A percentile compares a stretch with the other conserved stretches of the same genome.
Evolutionary conservation across 257 asterid species (phyloP).

Genomic region (Verbascum thapsus): DNA sequence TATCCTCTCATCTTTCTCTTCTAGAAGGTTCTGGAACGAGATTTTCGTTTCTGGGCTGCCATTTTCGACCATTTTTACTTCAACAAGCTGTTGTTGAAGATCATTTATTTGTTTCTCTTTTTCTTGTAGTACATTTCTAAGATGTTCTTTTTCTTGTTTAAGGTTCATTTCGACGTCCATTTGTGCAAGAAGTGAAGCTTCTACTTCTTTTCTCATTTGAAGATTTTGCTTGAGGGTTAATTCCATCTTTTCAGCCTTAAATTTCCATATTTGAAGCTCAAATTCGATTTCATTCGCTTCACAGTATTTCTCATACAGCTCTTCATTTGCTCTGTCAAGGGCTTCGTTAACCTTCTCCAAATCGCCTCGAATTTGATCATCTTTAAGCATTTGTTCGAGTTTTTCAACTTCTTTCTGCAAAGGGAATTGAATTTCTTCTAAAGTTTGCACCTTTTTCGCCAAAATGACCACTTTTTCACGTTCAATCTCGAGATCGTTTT

Average conservation of each 20-base stretch:
- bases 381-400: slow-evolving; percentile 51
- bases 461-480: slow-evolving; percentile 50
- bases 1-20: slow-evolving; percentile 68
- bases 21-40: slow-evolving; percentile 63
- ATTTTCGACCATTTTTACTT: slow-evolving; percentile 27
- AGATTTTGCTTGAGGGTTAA: slow-evolving; percentile 54
- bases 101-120: slow-evolving; percentile 46
- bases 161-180: slow-evolving; percentile 62
- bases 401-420: slow-evolving; percentile 55
- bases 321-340: slow-evolving; percentile 65
- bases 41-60: slow-evolving; percentile 25
- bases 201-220: slow-evolving; percentile 66
- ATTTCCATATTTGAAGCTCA: slow-evolving; percentile 80
- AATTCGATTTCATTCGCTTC: slow-evolving; percentile 70
- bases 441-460: slow-evolving; percentile 41
- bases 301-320: slow-evolving; percentile 59
- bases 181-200: slow-evolving; percentile 83
- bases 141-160: slow-evolving; percentile 59
- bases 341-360: slow-evolving; percentile 53
- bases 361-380: slow-evolving; percentile 59
- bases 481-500: slow-evolving; percentile 60
- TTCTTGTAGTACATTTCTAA: slow-evolving; percentile 50
- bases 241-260: slow-evolving; percentile 67
- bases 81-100: slow-evolving; percentile 55
- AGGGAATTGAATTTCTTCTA: slow-evolving; percentile 49